These are phyloP conservation scores for Fusarium sp. DNA, from an alignment of 2,329 filamentous ascomycete species.

Conservation along the genomic window DNA sequence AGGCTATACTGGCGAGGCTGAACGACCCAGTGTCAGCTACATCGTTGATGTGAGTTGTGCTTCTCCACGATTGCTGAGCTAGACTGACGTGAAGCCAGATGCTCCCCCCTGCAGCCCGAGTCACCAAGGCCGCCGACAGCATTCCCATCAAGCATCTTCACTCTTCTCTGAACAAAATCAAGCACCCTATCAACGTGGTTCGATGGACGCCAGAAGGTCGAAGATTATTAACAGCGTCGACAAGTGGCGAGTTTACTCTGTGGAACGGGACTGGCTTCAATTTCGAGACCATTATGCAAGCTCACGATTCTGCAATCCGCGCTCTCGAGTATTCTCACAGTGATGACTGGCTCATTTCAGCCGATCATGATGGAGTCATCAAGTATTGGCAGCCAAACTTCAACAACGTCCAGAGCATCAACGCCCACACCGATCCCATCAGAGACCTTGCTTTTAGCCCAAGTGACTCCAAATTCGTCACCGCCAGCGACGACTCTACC, in stretches of 20 bases:
- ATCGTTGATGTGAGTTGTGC: slow-evolving; percentile 77
- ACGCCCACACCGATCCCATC: slow-evolving; percentile 89
- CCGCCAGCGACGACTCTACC: slow-evolving; percentile 90
- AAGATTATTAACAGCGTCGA: slow-evolving; percentile 88
- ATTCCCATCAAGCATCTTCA: slow-evolving; percentile 96
- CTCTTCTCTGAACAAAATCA: slow-evolving; percentile 98
- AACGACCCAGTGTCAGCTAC: slow-evolving; percentile 88
- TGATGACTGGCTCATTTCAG: slow-evolving; percentile 96
- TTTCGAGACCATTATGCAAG: slow-evolving; percentile 99
- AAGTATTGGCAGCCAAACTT: slow-evolving; percentile 99
- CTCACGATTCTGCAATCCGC: slow-evolving; percentile 88
- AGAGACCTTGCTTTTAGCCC: slow-evolving; percentile 93
- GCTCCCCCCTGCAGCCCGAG: slow-evolving; percentile 81
- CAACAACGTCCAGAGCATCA: slow-evolving; percentile 96
- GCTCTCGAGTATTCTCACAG: slow-evolving; percentile 90
- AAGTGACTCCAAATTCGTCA: slow-evolving; percentile 95
- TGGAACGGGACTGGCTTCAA: slow-evolving; percentile 99
- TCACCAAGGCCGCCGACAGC: slow-evolving; percentile 79
- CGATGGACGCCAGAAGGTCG: slow-evolving; percentile 97
- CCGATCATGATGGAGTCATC: slow-evolving; percentile 92
- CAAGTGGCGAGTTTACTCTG: slow-evolving; percentile 95
- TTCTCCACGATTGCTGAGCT: neutral
- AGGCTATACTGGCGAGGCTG: slow-evolving; percentile 75
- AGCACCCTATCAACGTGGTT: slow-evolving; percentile 96
- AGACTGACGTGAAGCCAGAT: slow-evolving; percentile 64